Evolutionary conservation across 805 yeast genomes (phyloP).

Genomic region (Lachancea quebecensis): DNA sequence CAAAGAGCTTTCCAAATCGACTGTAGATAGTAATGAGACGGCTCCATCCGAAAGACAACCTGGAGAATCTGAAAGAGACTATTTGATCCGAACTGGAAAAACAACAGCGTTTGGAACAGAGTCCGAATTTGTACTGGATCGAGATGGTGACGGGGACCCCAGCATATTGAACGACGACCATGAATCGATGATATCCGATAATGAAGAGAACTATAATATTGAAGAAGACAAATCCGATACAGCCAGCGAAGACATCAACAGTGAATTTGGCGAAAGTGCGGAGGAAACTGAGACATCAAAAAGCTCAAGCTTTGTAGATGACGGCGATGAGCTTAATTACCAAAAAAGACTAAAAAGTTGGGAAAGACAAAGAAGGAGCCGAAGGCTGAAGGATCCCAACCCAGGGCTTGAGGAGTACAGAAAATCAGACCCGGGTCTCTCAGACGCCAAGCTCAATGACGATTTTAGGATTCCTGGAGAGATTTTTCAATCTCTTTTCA

Average conservation of each 20-base stretch:
- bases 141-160: slow-evolving; percentile 12
- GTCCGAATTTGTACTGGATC: slow-evolving; percentile 40
- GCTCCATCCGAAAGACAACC: slow-evolving; percentile 39
- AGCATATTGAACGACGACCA: slow-evolving; percentile 4
- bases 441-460: slow-evolving; percentile 69
- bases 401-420: slow-evolving; percentile 49
- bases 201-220: slow-evolving; percentile 14
- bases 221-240: slow-evolving; percentile 21
- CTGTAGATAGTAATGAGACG: slow-evolving; percentile 10
- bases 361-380: slow-evolving; percentile 47
- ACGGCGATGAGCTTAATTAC: slow-evolving; percentile 69
- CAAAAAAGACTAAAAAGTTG: slow-evolving; percentile 55
- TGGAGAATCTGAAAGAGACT: slow-evolving; percentile 77
- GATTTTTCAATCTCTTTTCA: slow-evolving; percentile 76
- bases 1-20: slow-evolving; percentile 20
- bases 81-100: slow-evolving; percentile 78
- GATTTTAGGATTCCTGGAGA: slow-evolving; percentile 83
- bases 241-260: slow-evolving; percentile 14
- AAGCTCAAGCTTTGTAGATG: slow-evolving; percentile 42
- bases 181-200: not conserved
- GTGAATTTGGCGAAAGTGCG: not conserved
- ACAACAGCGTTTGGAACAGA: slow-evolving; percentile 86
- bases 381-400: slow-evolving; percentile 15
- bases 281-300: not conserved
- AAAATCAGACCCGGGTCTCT: slow-evolving; percentile 66